These are phyloP conservation scores for Apiosordaria backusii DNA, from an alignment of 495 filamentous ascomycete species.

Conservation along the genomic window DNA sequence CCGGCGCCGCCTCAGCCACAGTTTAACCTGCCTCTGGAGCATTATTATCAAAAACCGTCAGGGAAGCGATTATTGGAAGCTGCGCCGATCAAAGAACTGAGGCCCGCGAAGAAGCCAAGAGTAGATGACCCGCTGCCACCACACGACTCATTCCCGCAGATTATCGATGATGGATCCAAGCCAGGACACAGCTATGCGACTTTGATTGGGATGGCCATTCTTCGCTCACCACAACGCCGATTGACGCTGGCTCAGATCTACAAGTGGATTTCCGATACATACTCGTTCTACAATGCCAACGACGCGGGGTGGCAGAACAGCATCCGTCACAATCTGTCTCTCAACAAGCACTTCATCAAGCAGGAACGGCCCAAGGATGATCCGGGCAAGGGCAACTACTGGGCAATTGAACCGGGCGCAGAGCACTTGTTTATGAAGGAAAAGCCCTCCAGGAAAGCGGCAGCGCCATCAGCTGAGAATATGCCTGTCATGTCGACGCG, in stretches of 20 bases:
- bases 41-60: conserved; percentile 56
- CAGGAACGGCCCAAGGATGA: conserved; percentile 96
- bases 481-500: conserved; percentile 47
- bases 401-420: conserved; percentile 84
- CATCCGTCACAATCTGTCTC: conserved; percentile 95
- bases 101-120: conserved; percentile 59
- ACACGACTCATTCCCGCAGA: conserved; percentile 69
- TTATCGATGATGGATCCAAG: conserved; percentile 85
- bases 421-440: conserved; percentile 86
- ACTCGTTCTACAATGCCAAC: conserved; percentile 74
- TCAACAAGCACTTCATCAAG: conserved; percentile 97
- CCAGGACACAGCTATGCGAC: conserved; percentile 88
- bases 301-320: conserved; percentile 97
- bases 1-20: conserved; percentile 43
- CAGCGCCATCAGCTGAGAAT: conserved; percentile 39
- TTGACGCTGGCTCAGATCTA: conserved; percentile 96
- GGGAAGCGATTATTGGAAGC: conserved; percentile 72
- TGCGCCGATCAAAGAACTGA: conserved; percentile 67
- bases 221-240: conserved; percentile 76
- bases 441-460: conserved; percentile 57
- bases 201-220: conserved; percentile 96
- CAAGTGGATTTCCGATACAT: conserved; percentile 97
- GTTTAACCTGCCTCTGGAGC: conserved; percentile 47
- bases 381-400: conserved; percentile 98
- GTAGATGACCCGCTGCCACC: conserved; percentile 59